Evolutionary conservation across 2,329 filamentous ascomycete species (phyloP), one percentile per base, ranked within the genome.

Genomic region (Sarocladiaceae sp.): DNA sequence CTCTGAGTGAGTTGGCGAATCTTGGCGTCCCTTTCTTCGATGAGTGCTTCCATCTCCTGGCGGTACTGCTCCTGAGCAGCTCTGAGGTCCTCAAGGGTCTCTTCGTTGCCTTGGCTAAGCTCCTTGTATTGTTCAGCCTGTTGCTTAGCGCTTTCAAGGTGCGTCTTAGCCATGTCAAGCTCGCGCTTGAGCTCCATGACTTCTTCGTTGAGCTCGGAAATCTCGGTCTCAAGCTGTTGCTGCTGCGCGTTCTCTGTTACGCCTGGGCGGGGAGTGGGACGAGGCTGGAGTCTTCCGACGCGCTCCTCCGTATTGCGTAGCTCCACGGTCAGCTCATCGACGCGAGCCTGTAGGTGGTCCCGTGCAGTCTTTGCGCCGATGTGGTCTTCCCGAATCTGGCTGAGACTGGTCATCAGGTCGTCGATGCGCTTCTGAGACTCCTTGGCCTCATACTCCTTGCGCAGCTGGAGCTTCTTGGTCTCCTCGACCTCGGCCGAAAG

Each of bases 391-490:
- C 91, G 87, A 42, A 83, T 80, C 48, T 88, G 80, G 53, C 87
- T 76, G 32, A 96, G 71, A 55, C 80, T 91, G 24, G 82, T 73
- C 50, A 91, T 84, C 35, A 98, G 77, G 56, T 97, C 91, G 53
- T 98, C 91, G 48, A 97, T 93, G 43, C 90, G 82, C 63, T 89
- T 93, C 61, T 95, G 88, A 42, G 78, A 82, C 60, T 97, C 88
- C 52, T 88, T 84, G 33, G 84, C 79, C 49, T 98, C 93, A 50
- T 87, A 96, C 57, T 97, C 91, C 56, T 94, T 89, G 46, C 91
- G 82, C 42, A 93, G 71, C 48, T 85, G 75, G 26, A 85, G 69
- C 61, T 94, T 91, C 71, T 90, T 94, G 52, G 74, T 79, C 51
- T 95, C 90, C 49, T 96, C 89, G 1, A 82, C 65, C 58, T 96